phyloP scores from a whole-genome alignment of 225 moss, liverwort and hornwort species.

The Climacium dendroides region DNA sequence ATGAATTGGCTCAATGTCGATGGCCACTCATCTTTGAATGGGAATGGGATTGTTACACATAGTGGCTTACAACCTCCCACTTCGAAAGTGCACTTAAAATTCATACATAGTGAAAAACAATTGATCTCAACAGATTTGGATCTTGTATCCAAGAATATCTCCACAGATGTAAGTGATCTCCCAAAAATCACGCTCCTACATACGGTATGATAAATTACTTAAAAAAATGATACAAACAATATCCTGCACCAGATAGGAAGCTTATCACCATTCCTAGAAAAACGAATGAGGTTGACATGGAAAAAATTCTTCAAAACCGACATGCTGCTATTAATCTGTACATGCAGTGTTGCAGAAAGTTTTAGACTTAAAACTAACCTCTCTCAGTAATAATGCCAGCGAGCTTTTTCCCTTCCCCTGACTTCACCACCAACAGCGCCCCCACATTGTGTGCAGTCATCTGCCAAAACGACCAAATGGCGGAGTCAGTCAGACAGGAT shows the following conservation, averaged over 20 bases:
- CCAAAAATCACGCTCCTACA: not conserved
- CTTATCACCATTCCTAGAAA: not conserved
- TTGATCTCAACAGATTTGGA: not conserved
- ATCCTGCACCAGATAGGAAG: not conserved
- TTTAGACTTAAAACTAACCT: conserved; percentile 24
- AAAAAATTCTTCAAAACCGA: not conserved
- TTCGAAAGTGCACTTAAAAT: not conserved
- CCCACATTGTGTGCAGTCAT: conserved; percentile 97
- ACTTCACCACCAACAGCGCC: conserved; percentile 83
- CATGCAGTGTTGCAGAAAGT: not conserved
- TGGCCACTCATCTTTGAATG: not conserved
- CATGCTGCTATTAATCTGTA: not conserved
- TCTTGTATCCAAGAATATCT: not conserved
- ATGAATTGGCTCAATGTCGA: not conserved
- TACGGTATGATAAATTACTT: too few relatives aligned
- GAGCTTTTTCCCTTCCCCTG: conserved; percentile 43
- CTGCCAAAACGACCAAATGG: conserved; percentile 4
- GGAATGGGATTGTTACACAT: too few relatives aligned
- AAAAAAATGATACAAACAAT: not conserved
- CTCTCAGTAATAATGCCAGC: conserved; percentile 97
- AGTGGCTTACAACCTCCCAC: too few relatives aligned
- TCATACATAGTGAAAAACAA: not conserved
- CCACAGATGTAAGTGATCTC: not conserved
- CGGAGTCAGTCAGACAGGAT: not conserved
- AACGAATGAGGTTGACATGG: not conserved